Percentiles rank a stretch among this genome's conserved stretches.
Evolutionary conservation across 495 filamentous ascomycete species (phyloP).

Genomic region (Penicillium waksmanii): DNA sequence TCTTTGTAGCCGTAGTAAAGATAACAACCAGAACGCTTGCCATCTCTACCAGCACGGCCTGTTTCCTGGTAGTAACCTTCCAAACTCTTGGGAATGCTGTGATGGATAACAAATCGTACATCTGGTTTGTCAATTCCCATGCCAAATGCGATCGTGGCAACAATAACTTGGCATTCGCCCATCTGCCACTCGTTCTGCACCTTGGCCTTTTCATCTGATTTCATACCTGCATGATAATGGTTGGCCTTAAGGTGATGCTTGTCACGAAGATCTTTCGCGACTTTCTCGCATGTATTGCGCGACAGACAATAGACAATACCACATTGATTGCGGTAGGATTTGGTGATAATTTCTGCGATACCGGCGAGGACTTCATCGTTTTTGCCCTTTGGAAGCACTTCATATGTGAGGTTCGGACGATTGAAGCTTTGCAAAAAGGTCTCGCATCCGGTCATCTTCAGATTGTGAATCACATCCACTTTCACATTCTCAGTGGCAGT

Average conservation of each 20-base stretch:
- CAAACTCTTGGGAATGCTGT: constrained; percentile 89
- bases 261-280: constrained; percentile 67
- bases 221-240: constrained; percentile 86
- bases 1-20: constrained; percentile 85
- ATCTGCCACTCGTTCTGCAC: constrained; percentile 83
- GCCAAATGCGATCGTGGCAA: constrained; percentile 98
- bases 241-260: constrained; percentile 69
- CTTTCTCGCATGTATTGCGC: constrained; percentile 76
- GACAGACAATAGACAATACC: constrained; percentile 95
- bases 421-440: constrained; percentile 92
- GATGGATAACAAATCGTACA: constrained; percentile 93
- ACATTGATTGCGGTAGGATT: constrained; percentile 66
- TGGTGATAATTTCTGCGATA: constrained; percentile 74
- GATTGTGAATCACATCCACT: constrained; percentile 83
- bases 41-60: constrained; percentile 90
- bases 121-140: constrained; percentile 99
- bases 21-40: constrained; percentile 83
- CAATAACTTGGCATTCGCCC: constrained; percentile 81
- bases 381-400: constrained; percentile 66
- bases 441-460: constrained; percentile 76
- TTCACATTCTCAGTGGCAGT: constrained; percentile 94
- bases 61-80: constrained; percentile 99
- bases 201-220: constrained; percentile 59
- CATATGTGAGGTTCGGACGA: constrained; percentile 85
- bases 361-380: constrained; percentile 59